These are phyloP conservation scores for Litchi chinensis DNA, from an alignment of 345 rosid species.

Conservation along the genomic window DNA sequence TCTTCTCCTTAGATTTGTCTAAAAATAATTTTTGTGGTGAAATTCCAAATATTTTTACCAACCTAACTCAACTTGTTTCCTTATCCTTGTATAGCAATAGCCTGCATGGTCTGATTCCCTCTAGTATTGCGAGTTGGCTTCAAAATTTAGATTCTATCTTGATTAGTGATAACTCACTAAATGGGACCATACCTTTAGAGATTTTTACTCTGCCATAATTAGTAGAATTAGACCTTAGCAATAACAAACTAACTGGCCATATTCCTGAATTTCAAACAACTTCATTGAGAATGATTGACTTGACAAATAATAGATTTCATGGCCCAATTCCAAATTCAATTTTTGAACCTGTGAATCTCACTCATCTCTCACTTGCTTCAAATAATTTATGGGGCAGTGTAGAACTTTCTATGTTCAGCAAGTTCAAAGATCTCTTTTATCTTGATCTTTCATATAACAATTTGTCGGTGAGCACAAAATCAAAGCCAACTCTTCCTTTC, in stretches of 20 bases:
- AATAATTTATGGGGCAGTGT: slow-evolving; percentile 27
- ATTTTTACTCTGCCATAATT: slow-evolving; percentile 21
- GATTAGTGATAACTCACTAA: slow-evolving; percentile 14
- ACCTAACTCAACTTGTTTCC: neutral
- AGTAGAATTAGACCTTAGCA: neutral
- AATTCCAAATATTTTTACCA: slow-evolving; percentile 15
- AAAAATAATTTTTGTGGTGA: slow-evolving; percentile 21
- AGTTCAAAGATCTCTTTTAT: slow-evolving; percentile 6
- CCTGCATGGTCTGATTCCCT: neutral
- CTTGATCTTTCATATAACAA: slow-evolving; percentile 8
- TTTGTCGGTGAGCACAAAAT: neutral
- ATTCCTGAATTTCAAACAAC: slow-evolving; percentile 13
- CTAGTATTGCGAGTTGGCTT: neutral
- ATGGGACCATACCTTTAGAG: slow-evolving; percentile 26
- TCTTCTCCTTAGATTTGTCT: no score
- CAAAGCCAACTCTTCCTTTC: slow-evolving; percentile 8
- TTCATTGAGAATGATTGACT: neutral
- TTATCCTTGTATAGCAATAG: neutral
- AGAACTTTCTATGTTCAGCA: slow-evolving; percentile 18
- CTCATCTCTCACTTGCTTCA: neutral
- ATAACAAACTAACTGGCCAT: slow-evolving; percentile 20
- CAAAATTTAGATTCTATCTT: neutral
- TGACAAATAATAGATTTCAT: slow-evolving; percentile 14
- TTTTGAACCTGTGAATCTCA: neutral
- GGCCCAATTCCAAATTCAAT: slow-evolving; percentile 29